Evolutionary conservation across 495 filamentous ascomycete genomes (phyloP), one percentile per base, ranked within the genome.

Genomic region (Neurospora tetraspora): DNA sequence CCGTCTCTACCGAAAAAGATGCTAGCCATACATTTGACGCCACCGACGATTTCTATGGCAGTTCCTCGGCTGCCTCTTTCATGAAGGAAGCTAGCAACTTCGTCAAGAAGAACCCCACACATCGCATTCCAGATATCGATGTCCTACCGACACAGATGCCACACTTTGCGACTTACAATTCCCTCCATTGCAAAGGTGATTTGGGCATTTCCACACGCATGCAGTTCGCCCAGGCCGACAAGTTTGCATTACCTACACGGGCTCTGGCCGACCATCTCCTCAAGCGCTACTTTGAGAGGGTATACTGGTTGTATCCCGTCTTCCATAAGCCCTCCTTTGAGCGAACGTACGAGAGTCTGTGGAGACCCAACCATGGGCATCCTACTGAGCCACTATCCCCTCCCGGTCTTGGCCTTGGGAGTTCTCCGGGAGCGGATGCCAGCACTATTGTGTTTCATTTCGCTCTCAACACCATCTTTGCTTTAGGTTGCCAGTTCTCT

Each of bases 381-480:
- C 69, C 79, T 70, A 7, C 68, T 0, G 42, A 27, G 39, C 39
- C 38, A 2, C 45, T 23, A 4, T 16, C 74, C 72, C 5, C 53
- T 69, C 42, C 73, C 76, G 38, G 78, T 69, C 4, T 86, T 31
- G 84, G 83, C 4, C 79, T 86, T 20, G 84, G 83, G 7, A 78
- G 79, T n/a, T 73, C 73, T 0, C 78, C 74, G n/a, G 83, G 83
- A 42, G 84, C 80, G 3, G 80, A 78, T 5, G 75, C 79, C 9
- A 76, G 78, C 40, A 83, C 82, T 3, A 80, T 83, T 23, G 79
- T 86, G 23, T 86, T 86, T 69, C 79, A 84, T 69, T 82, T 75
- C 40, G 83, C 83, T 16, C 73, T 87, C 9, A 87, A 87, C 70
- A 74, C 75, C 1, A 82, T 86, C 1, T 86, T 87, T 72, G 83